These are phyloP conservation scores for Pseudogymnoascus sp. DNA, from an alignment of 2,329 filamentous ascomycete genomes.

Conservation along the genomic window DNA sequence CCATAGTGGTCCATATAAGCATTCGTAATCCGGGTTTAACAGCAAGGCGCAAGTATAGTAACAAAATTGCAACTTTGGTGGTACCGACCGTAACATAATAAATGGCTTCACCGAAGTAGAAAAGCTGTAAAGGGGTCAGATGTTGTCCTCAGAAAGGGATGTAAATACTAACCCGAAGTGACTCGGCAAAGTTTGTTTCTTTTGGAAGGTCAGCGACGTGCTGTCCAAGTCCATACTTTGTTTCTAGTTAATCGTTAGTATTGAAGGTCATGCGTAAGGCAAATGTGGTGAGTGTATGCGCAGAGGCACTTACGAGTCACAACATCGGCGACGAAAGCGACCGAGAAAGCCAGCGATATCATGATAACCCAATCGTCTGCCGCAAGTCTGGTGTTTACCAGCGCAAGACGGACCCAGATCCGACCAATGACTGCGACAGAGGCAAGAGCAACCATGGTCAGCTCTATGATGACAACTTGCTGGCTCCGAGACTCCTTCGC, in stretches of 20 bases:
- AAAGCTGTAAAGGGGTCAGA: neutral
- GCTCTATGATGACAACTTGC: neutral
- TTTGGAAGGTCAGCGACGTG: conserved; percentile 1
- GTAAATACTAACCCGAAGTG: conserved; percentile 1
- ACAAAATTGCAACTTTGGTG: neutral
- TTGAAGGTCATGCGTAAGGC: neutral
- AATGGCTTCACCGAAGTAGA: conserved; percentile 3
- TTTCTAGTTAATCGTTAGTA: neutral
- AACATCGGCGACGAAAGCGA: conserved; percentile 2
- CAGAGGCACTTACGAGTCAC: neutral
- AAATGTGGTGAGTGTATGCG: neutral
- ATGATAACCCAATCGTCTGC: neutral
- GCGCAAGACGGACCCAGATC: neutral
- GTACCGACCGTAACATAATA: conserved; percentile 3
- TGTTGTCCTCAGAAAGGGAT: neutral
- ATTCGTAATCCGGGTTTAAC: neutral
- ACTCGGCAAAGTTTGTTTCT: conserved; percentile 5
- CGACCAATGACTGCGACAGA: neutral
- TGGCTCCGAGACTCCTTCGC: neutral
- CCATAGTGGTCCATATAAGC: conserved; percentile 2
- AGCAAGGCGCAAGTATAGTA: conserved; percentile 4
- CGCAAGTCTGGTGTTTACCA: neutral
- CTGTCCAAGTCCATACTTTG: neutral
- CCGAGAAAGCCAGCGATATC: conserved; percentile 4
- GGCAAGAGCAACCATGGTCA: neutral